Conservation (phyloP, 352 stramenopile genomes). For the Phytopythium ostracodes region DNA sequence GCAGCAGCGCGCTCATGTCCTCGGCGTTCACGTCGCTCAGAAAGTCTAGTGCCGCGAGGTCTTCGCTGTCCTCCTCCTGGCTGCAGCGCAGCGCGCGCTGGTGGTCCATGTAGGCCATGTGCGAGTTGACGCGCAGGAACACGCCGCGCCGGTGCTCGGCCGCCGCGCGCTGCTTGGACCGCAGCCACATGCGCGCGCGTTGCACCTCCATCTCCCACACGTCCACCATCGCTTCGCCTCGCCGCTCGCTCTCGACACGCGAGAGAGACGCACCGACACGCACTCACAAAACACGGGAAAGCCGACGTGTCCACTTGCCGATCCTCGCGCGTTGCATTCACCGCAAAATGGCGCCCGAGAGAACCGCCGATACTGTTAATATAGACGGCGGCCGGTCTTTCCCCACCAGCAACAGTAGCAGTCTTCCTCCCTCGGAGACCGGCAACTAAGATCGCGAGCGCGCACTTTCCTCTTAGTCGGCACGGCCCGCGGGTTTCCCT, state of each 20-base stretch:
- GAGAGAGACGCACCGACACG: neutral
- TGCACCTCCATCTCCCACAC: constrained; percentile 44
- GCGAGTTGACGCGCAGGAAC: constrained; percentile 28
- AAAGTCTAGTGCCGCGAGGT: constrained; percentile 44
- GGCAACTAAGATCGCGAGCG: no score
- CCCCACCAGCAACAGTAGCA: no score
- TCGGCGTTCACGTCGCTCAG: constrained; percentile 40
- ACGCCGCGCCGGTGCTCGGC: constrained; percentile 13
- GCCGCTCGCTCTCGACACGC: neutral
- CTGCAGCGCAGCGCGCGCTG: constrained; percentile 25
- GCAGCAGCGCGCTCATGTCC: constrained; percentile 51
- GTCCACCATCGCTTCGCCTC: constrained; percentile 2
- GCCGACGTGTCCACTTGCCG: no score
- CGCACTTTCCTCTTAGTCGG: no score
- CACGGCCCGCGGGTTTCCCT: no score
- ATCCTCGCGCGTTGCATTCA: no score
- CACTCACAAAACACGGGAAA: no score
- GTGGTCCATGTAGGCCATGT: constrained; percentile 42
- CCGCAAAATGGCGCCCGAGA: no score
- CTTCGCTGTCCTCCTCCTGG: constrained; percentile 20
- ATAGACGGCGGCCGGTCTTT: no score
- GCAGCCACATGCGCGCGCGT: constrained; percentile 34
- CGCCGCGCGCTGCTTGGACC: constrained; percentile 9
- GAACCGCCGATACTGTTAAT: no score
- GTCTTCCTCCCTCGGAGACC: no score